Conservation (phyloP, 208 protist species). For the Acanthamoeba triangularis region DNA sequence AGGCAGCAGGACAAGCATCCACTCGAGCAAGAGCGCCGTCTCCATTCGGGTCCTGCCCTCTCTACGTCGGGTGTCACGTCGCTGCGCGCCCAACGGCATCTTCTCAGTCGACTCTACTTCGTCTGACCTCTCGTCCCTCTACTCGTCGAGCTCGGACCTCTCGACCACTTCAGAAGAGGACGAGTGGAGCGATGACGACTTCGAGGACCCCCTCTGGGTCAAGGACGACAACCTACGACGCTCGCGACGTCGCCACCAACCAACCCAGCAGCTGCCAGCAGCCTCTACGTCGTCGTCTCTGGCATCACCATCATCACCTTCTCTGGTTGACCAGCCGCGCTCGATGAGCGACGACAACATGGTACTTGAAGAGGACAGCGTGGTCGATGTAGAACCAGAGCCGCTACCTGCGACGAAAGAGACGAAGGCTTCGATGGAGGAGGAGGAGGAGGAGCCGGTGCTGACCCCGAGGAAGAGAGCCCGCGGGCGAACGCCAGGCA, state of each 20-base stretch:
- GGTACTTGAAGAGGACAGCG: neutral
- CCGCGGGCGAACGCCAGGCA: neutral
- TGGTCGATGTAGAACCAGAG: neutral
- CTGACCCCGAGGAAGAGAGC: neutral
- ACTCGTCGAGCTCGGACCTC: neutral
- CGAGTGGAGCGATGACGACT: conserved; percentile 36
- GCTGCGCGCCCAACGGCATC: neutral
- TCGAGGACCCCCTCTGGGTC: conserved; percentile 29
- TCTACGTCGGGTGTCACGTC: neutral
- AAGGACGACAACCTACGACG: conserved; percentile 38
- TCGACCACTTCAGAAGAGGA: neutral
- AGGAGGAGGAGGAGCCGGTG: neutral
- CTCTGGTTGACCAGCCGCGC: neutral
- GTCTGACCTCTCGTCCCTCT: neutral
- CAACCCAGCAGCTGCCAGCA: neutral
- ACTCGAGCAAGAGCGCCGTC: conserved; percentile 24
- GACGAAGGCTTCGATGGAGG: neutral
- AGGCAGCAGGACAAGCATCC: neutral
- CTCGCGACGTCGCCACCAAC: neutral
- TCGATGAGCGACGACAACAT: neutral
- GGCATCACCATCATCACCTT: neutral
- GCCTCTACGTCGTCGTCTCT: neutral
- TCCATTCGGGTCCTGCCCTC: neutral
- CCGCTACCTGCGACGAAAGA: neutral
- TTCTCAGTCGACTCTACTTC: neutral